Conservation (phyloP, 2,329 filamentous ascomycete genomes). For the Xylaria digitata region DNA sequence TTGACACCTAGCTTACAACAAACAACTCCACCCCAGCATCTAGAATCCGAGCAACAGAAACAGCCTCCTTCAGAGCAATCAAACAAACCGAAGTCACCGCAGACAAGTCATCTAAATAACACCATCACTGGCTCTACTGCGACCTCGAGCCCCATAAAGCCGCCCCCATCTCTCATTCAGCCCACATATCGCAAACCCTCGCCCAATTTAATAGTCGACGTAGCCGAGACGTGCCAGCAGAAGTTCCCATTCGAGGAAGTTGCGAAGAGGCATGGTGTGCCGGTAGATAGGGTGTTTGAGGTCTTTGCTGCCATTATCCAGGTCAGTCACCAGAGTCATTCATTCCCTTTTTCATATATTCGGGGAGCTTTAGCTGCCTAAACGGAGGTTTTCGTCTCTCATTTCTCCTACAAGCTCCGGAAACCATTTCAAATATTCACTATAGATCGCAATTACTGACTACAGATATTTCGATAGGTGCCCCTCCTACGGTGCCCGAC, state of each 20-base stretch:
- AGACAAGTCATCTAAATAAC: conserved; percentile 7
- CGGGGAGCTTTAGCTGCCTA: neutral
- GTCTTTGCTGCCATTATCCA: conserved; percentile 62
- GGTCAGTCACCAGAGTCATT: neutral
- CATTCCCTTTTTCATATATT: neutral
- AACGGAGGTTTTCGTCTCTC: neutral
- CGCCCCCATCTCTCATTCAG: conserved; percentile 45
- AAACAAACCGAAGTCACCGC: neutral
- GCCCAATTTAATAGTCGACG: conserved; percentile 58
- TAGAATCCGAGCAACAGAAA: conserved; percentile 1
- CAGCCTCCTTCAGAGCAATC: conserved; percentile 6
- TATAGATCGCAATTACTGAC: neutral
- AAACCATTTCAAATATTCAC: neutral
- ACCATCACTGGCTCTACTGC: conserved; percentile 4
- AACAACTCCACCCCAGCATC: conserved; percentile 1
- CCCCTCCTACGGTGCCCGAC: conserved; percentile 59
- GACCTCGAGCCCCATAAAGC: conserved; percentile 39
- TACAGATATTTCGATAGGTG: conserved; percentile 40
- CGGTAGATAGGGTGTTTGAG: conserved; percentile 59
- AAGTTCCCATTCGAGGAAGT: conserved; percentile 60
- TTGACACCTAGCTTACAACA: conserved; percentile 34
- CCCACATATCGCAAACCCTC: conserved; percentile 52
- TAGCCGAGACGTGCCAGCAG: conserved; percentile 61
- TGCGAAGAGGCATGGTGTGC: conserved; percentile 57
- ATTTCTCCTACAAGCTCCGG: neutral